Base-by-base conservation (phyloP, 148 eudicot genomes). In the Chenopodium album region DNA sequence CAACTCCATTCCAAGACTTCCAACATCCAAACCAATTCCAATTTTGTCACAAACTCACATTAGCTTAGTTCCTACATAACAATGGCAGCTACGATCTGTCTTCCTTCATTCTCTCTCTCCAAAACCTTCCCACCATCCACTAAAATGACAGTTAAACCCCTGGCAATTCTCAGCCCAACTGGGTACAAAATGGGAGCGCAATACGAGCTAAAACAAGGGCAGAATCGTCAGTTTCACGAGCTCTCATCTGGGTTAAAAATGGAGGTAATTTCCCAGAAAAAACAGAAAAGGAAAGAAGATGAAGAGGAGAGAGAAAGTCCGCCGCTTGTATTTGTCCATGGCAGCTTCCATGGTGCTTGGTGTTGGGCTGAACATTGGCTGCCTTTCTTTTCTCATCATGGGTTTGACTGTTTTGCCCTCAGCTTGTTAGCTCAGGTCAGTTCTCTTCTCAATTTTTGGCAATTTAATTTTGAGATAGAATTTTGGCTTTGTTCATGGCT, bases 291-390 rank as follows among this genome's bases (percentile, higher is more conserved):
- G 52, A 71, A 79, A 31, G 75, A 6, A 34, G 62, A 56, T 31
- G 85, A 79, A 59, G 71, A 77, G 13, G 82, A 80, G 63, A 75
- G 71, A 68, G 85, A 87, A 64, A 81, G 62, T n/a, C 90, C 90
- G 17, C 88, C 97, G 0, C 80, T 95, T 56, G 93, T 95, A 1
- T 92, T 95, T 81, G 64, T 95, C 72, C 98, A 95, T 87, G 98
- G 98, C 44, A 95, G 98, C 86, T 95, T 89, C 68, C 98, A 95
- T 62, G 98, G 93, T 13, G 98, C 93, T 72, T 95, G 98, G 98
- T 95, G 97, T 73, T 95, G 98, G 98, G 93, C 97, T 83, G 91
- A 95, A 47, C 91, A 91, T 66, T 95, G 97, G 97, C 62, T 95
- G 84, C 98, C 98, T 19, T 95, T 88, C 92, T 95, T 95, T 82